These are phyloP conservation scores for Massarina eburnea DNA, from an alignment of 2,329 filamentous ascomycete species.

Conservation along the genomic window DNA sequence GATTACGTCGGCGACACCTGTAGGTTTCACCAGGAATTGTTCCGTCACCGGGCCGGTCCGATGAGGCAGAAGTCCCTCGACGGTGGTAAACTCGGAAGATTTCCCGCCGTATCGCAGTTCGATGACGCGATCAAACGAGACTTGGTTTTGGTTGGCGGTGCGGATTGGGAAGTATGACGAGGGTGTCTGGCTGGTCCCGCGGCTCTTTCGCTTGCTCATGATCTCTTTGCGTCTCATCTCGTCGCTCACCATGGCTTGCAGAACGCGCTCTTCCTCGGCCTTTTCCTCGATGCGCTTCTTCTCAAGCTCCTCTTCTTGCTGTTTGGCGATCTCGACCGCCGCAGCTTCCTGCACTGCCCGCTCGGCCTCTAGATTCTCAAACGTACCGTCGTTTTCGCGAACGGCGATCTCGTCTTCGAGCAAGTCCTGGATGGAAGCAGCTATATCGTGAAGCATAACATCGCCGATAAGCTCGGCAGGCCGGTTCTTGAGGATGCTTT, in stretches of 20 bases:
- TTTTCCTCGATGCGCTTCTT: slow-evolving; percentile 50
- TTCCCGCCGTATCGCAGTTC: slow-evolving; percentile 64
- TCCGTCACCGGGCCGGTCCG: slow-evolving; percentile 67
- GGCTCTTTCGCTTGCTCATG: slow-evolving; percentile 58
- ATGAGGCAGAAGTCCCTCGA: slow-evolving; percentile 67
- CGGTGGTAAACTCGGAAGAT: slow-evolving; percentile 67
- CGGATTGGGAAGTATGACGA: slow-evolving; percentile 44
- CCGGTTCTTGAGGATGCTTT: slow-evolving; percentile 67
- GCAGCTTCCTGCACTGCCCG: slow-evolving; percentile 78
- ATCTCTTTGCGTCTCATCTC: slow-evolving; percentile 70
- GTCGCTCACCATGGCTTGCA: slow-evolving; percentile 71
- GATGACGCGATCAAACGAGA: slow-evolving; percentile 70
- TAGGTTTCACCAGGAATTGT: slow-evolving; percentile 72
- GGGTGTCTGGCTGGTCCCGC: slow-evolving; percentile 30
- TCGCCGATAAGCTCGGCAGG: slow-evolving; percentile 65
- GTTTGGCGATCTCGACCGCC: slow-evolving; percentile 60
- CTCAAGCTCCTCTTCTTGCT: slow-evolving; percentile 45
- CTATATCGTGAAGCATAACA: slow-evolving; percentile 67
- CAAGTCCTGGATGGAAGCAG: slow-evolving; percentile 64
- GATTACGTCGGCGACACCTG: slow-evolving; percentile 50
- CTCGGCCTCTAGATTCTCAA: slow-evolving; percentile 88
- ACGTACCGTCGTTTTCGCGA: slow-evolving; percentile 71
- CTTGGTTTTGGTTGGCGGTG: slow-evolving; percentile 21
- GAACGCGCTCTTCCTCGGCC: slow-evolving; percentile 68
- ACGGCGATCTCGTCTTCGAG: slow-evolving; percentile 84